Base-by-base conservation (phyloP, 2,329 filamentous ascomycete species). In the Ophiostoma quercus region DNA sequence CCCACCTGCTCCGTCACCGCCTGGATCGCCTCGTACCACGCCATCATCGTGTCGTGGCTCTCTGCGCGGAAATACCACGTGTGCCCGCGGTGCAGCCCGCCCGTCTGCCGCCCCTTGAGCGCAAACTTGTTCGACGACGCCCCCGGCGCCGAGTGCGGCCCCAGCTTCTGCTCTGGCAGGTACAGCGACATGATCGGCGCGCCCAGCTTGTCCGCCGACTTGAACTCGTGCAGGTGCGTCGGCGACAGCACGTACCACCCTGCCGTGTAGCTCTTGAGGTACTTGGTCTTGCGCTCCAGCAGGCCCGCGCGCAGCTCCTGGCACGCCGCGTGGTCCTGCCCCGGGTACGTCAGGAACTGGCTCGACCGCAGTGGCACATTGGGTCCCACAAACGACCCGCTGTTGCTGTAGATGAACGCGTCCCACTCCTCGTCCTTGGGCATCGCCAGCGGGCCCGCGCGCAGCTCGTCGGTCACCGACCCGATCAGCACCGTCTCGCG, bases 151-250 rank as follows among this genome's bases (percentile, higher is more conserved):
- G 94, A 97, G 77, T 96, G 93, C 47, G 94, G 96, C 51, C 95
- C 95, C 70, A 99, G 85, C 78, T 97, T 97, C 80, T 98, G 95
- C 75, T 98, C 95, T 7, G 91, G 91, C 37, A 99, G 86, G 77
- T 95, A 96, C 70, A 99, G 84, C 60, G 95, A 98, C 94, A 99
- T 97, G 77, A 98, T 88, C 0, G 95, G 95, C 54, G 91, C 90
- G 79, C 95, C 92, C 71, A 87, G 90, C 78, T 94, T 94, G 80
- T 98, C 94, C 74, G 93, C 92, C n/a, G 93, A 97, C 79, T 97
- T 97, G 86, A 98, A 99, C 80, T 99, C 95, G 81, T 99, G 95
- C 29, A 99, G 85, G 80, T 99, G 95, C 70, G 95, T 98, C 19
- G 95, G 92, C 75, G 95, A 97, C 74, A 99, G 83, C 66, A 98